Base-by-base conservation (phyloP, 2,329 filamentous ascomycete genomes). In the Alternaria arbusti region DNA sequence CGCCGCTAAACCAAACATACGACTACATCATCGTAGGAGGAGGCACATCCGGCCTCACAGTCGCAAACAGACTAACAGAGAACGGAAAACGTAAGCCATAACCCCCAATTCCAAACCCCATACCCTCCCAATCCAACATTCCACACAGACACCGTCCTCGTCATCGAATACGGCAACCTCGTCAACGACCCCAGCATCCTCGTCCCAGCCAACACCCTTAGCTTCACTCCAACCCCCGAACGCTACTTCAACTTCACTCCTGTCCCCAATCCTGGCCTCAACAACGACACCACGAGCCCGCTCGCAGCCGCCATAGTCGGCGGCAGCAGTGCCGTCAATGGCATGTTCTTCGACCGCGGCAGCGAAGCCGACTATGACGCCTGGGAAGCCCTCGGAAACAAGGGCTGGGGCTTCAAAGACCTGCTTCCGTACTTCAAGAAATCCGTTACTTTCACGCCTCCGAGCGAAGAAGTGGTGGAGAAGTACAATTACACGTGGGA, bases 321-420 rank as follows among this genome's bases (percentile, higher is more conserved):
- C 9, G 78, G 78, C 3, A 69, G 74, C 22, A 69, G 66, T 22
- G 71, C 71, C 1, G 68, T 79, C 26, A 80, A 80, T 62, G 74
- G 73, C 36, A 73, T 79, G 72, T 67, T 72, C 46, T 77, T 77
- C 43, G 72, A 75, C 51, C 71, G 78, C 10, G 78, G 71, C 23
- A 64, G 63, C 22, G 57, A 54, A 5, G 67, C 59, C 9, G 77
- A 79, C 55, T 80, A 79, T 57, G 84, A 89, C 72, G 81, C 81
- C 1, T 89, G 87, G 87, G 83, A 82, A 47, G 72, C 79, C 13
- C 74, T 89, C 11, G 87, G 87, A 1, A 89, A 89, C 67, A 55
- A 73, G 1, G 87, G 86, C 1, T 74, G 71, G 71, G 52, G 52
- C 15, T 74, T 61, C 54, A 40, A 60, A 17, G 57, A 47, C 12